These are phyloP conservation scores for Myxozyma kluyveri DNA, from an alignment of 805 yeast genomes.

Conservation along the genomic window DNA sequence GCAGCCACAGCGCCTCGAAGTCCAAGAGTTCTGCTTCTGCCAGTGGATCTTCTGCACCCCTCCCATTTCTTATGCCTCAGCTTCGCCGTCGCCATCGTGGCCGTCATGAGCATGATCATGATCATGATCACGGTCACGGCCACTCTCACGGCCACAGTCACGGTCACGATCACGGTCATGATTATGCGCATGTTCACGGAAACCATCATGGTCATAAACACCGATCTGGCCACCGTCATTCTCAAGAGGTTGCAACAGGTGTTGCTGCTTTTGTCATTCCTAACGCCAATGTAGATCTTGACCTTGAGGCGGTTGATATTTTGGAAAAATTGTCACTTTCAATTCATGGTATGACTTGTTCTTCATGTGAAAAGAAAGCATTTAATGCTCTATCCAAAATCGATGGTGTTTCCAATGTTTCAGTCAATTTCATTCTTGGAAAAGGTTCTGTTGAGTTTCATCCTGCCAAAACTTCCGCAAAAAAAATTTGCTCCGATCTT, in stretches of 20 bases:
- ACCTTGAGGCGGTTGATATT: slow-evolving; percentile 4
- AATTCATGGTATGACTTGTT: slow-evolving; percentile 21
- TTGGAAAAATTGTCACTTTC: slow-evolving; percentile 12
- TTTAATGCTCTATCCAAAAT: slow-evolving; percentile 1
- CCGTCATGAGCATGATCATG: neutral
- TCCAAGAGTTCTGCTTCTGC: neutral
- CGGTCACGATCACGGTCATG: slow-evolving; percentile 5
- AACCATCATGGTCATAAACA: neutral
- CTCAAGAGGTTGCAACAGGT: neutral
- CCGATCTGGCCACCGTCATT: neutral
- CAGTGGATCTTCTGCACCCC: neutral
- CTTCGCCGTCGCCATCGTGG: neutral
- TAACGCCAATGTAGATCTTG: slow-evolving; percentile 1
- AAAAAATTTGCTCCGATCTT: slow-evolving; percentile 10
- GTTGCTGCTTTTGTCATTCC: neutral
- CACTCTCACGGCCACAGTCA: neutral
- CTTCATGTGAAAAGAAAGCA: slow-evolving; percentile 20
- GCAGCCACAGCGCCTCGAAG: slow-evolving; percentile 6
- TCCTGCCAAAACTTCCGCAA: slow-evolving; percentile 3
- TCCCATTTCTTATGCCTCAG: neutral
- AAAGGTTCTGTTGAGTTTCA: slow-evolving; percentile 9
- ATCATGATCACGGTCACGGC: neutral
- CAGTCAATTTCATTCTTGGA: slow-evolving; percentile 8
- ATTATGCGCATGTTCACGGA: neutral
- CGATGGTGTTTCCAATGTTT: slow-evolving; percentile 6